Evolutionary conservation across 305 asterid species (phyloP), one percentile per base, ranked within the genome.

Genomic region (Ilex paraguariensis): DNA sequence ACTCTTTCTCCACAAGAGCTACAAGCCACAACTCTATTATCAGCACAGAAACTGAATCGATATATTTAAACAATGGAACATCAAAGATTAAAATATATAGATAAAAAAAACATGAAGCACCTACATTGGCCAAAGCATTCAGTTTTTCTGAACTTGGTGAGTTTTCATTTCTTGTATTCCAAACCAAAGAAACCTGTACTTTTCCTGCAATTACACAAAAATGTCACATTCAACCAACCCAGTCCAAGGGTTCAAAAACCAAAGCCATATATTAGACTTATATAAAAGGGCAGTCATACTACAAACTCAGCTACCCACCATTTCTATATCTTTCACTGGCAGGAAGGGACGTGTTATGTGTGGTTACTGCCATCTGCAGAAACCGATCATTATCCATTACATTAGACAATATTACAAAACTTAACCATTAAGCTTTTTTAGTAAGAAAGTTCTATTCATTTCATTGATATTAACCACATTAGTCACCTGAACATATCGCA

Each of bases 101-200:
- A 52, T 57, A 62, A 63, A 61, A 56, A 30, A 70, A 63, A 33
- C 69, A 10, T 8, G 53, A 45, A 30, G 59, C 57, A 46, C 95
- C 78, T 83, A 86, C 97, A 74, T 79, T 80, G 60, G 97, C 93
- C 71, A 91, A 67, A 51, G 82, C 86, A 59, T 78, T 80, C 74
- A 91, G 72, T 69, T 86, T 86, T 64, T 65, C 77, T 15, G 77
- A 81, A 73, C 79, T 67, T 59, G 81, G 80, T 13, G 97, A 82
- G 74, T 63, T 86, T 78, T 91, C 97, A 62, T 68, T 83, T 76
- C 95, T 81, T 7, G 93, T 79, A 74, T 91, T 88, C 98, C 98
- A 91, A 71, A 91, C 98, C 81, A 91, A 78, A 45, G 95, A 59
- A 70, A 91, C 84, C 90, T 88, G 96, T 76, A 91, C 97, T 80